phyloP scores from a whole-genome alignment of 2,329 filamentous ascomycete species.

The Fusarium cicatricum region DNA sequence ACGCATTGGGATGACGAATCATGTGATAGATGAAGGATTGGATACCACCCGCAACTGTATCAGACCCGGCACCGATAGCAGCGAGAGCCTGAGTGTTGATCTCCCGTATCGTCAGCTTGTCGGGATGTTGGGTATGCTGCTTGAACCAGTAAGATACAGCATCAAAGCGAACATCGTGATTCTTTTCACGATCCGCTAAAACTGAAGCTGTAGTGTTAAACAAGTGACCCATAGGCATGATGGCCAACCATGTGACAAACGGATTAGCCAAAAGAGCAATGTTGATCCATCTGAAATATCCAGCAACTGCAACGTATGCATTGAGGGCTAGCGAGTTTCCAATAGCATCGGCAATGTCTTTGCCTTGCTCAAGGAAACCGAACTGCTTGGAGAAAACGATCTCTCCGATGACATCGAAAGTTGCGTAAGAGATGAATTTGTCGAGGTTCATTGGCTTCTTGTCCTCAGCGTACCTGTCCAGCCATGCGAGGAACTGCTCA shows the following conservation, averaged over 20 bases:
- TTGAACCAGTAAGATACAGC: conserved; percentile 40
- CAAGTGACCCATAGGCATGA: conserved; percentile 43
- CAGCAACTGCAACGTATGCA: conserved; percentile 32
- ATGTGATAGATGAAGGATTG: conserved; percentile 26
- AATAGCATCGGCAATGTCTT: conserved; percentile 46
- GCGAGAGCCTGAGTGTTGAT: conserved; percentile 13
- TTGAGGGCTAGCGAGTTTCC: conserved; percentile 27
- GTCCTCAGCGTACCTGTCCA: conserved; percentile 8
- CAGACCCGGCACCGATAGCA: conserved; percentile 14
- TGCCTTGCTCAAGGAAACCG: conserved; percentile 14
- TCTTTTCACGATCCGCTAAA: conserved; percentile 33
- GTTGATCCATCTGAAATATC: conserved; percentile 39
- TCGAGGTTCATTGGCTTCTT: conserved; percentile 14
- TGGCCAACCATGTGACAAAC: conserved; percentile 37
- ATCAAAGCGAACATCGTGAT: conserved; percentile 39
- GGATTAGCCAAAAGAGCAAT: conserved; percentile 42
- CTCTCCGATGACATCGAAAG: conserved; percentile 20
- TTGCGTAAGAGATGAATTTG: conserved; percentile 18
- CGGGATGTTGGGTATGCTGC: conserved; percentile 21
- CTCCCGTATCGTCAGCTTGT: conserved; percentile 18
- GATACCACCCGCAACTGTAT: conserved; percentile 19
- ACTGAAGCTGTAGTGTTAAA: conserved; percentile 37
- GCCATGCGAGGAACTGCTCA: conserved; percentile 1
- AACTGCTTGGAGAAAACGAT: conserved; percentile 26
- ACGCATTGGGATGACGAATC: conserved; percentile 11